phyloP scores from a whole-genome alignment of 2,329 filamentous ascomycete species.

The Lojkania enalia region DNA sequence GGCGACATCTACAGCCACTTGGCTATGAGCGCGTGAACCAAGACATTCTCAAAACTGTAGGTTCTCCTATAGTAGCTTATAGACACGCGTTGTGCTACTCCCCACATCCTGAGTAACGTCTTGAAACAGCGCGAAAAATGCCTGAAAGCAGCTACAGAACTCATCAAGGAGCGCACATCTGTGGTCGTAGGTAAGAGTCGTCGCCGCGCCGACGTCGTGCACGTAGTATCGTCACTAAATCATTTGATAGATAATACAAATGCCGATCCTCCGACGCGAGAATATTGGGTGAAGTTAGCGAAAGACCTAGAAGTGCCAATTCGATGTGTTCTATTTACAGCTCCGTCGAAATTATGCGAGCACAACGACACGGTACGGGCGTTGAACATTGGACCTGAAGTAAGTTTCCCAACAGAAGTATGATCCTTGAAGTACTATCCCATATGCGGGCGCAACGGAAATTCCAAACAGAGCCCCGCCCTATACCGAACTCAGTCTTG shows the following conservation, averaged over 20 bases:
- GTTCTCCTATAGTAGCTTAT: conserved; percentile 23
- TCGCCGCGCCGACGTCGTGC: too few species aligned
- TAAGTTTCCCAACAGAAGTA: conserved; percentile 33
- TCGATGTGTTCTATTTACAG: conserved; percentile 83
- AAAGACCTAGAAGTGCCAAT: conserved; percentile 71
- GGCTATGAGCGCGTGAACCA: conserved; percentile 89
- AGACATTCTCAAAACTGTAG: conserved; percentile 76
- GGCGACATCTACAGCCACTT: conserved; percentile 73
- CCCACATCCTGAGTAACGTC: conserved; percentile 35
- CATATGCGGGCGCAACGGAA: too few species aligned
- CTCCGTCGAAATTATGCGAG: conserved; percentile 68
- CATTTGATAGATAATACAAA: conserved; percentile 84
- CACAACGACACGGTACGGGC: conserved; percentile 89
- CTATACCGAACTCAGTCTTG: too few species aligned
- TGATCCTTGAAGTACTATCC: conserved; percentile 4
- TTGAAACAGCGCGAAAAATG: conserved; percentile 61
- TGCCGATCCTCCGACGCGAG: conserved; percentile 73
- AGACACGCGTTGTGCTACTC: conserved; percentile 19
- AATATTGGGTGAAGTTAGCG: conserved; percentile 78
- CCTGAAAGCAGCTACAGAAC: conserved; percentile 70
- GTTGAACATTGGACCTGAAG: conserved; percentile 50
- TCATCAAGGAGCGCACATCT: conserved; percentile 66
- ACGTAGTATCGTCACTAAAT: too few species aligned
- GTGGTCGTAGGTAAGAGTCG: conserved; percentile 70
- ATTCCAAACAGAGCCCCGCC: too few species aligned